Conservation (phyloP, 2,329 filamentous ascomycete genomes). For the Arachnomyces sp. region DNA sequence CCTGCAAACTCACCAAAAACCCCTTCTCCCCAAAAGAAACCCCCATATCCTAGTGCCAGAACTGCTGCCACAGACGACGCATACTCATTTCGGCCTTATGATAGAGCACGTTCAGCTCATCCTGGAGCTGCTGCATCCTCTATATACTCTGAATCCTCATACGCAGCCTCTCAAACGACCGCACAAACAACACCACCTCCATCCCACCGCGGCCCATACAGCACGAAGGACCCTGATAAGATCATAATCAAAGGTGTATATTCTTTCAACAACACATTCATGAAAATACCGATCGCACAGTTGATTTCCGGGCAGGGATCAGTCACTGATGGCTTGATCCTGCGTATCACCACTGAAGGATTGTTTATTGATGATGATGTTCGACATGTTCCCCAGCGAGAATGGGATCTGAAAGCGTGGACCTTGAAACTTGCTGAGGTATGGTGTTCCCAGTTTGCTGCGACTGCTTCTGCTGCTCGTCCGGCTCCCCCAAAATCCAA, state of each 20-base stretch:
- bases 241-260: slow-evolving; percentile 93
- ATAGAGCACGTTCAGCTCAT: slow-evolving; percentile 56
- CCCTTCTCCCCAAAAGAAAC: slow-evolving; percentile 34
- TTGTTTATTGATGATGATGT: slow-evolving; percentile 97
- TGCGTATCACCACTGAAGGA: slow-evolving; percentile 88
- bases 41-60: slow-evolving; percentile 28
- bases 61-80: slow-evolving; percentile 54
- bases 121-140: slow-evolving; percentile 60
- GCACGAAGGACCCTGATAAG: slow-evolving; percentile 87
- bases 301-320: slow-evolving; percentile 74
- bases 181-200: slow-evolving; percentile 76
- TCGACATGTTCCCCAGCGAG: slow-evolving; percentile 80
- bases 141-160: slow-evolving; percentile 75
- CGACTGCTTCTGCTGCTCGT: slow-evolving; percentile 31
- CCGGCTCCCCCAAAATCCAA: slow-evolving; percentile 20
- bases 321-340: slow-evolving; percentile 84
- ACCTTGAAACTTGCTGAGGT: slow-evolving; percentile 89
- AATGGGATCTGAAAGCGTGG: slow-evolving; percentile 99
- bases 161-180: slow-evolving; percentile 76
- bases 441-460: slow-evolving; percentile 61
- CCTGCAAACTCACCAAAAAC: slow-evolving; percentile 26
- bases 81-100: slow-evolving; percentile 71
- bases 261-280: slow-evolving; percentile 80
- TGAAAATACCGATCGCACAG: slow-evolving; percentile 83
- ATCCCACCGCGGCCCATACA: slow-evolving; percentile 69